A percentile compares a stretch with the other conserved stretches of the same genome.
These are phyloP conservation scores for Lyophyllum atratum DNA, from an alignment of 768 basidiomycete genomes.

Conservation along the genomic window DNA sequence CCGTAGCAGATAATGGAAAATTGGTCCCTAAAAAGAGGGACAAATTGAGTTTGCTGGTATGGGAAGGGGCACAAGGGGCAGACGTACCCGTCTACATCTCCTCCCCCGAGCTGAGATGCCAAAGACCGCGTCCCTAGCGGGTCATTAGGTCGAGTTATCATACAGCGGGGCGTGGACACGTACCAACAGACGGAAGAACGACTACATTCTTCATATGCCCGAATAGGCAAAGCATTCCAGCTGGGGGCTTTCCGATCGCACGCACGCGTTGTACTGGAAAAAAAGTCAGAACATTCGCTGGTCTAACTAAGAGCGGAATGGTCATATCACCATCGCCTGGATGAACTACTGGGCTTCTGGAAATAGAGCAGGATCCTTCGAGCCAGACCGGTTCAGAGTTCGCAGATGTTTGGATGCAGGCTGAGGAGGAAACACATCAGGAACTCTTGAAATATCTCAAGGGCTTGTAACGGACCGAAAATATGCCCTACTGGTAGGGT, in stretches of 20 bases:
- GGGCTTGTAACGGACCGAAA: constrained; percentile 50
- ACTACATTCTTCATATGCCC: constrained; percentile 67
- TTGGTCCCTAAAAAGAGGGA: constrained; percentile 47
- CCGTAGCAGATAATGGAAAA: constrained; percentile 63
- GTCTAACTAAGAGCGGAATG: background rate
- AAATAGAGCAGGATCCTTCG: constrained; percentile 62
- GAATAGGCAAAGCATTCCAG: constrained; percentile 56
- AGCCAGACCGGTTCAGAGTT: constrained; percentile 56
- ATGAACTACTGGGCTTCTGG: constrained; percentile 74
- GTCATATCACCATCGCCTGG: constrained; percentile 64
- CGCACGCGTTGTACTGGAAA: constrained; percentile 63
- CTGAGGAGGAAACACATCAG: constrained; percentile 31
- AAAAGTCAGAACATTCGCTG: constrained; percentile 2
- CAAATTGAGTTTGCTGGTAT: background rate
- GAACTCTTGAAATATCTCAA: background rate
- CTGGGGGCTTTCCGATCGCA: constrained; percentile 72
- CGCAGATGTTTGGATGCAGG: constrained; percentile 55
- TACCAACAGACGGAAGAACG: constrained; percentile 67
- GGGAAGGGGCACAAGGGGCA: background rate
- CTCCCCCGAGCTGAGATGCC: constrained; percentile 71
- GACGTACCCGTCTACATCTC: constrained; percentile 77
- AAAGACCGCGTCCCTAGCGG: constrained; percentile 57
- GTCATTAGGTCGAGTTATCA: background rate
- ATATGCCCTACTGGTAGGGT: constrained; percentile 58
- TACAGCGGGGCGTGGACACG: constrained; percentile 10